A percentile compares a stretch with the other conserved stretches of the same genome.
Evolutionary conservation across 305 asterid species (phyloP).

Genomic region (Fraxinus sp.): DNA sequence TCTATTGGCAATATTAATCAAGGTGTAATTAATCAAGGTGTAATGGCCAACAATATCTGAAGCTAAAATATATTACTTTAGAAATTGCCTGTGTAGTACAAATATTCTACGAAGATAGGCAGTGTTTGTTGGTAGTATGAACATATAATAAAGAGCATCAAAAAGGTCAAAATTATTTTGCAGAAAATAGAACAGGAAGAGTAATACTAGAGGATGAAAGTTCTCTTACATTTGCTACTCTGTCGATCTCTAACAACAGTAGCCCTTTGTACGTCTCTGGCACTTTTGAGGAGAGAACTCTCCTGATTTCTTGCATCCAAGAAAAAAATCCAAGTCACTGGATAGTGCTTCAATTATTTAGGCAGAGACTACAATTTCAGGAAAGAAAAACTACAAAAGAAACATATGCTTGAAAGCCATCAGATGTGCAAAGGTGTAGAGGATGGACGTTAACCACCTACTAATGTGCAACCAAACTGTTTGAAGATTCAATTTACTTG

Average conservation of each 20-base stretch:
- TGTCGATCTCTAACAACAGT: slow-evolving; percentile 73
- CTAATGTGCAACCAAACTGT: background rate
- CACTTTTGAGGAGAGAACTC: slow-evolving; percentile 73
- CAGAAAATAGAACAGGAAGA: slow-evolving; percentile 4
- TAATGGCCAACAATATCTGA: background rate
- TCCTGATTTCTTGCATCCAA: slow-evolving; percentile 77
- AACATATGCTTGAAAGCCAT: background rate
- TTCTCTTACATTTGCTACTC: slow-evolving; percentile 77
- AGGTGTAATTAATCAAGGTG: background rate
- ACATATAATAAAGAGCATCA: background rate
- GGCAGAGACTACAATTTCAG: background rate
- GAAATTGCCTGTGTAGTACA: background rate
- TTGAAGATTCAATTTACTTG: background rate
- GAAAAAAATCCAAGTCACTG: slow-evolving; percentile 30
- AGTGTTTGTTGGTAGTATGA: background rate
- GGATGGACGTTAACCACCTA: background rate
- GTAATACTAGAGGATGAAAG: background rate
- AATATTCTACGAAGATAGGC: background rate
- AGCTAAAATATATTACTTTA: slow-evolving; percentile 11
- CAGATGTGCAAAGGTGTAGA: background rate
- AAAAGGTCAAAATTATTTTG: background rate
- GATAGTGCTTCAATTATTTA: slow-evolving; percentile 7
- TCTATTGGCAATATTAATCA: background rate
- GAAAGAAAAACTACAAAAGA: background rate
- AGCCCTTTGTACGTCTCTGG: slow-evolving; percentile 80